phyloP scores from a whole-genome alignment of 805 yeast species.

The Lachancea fermentati region DNA sequence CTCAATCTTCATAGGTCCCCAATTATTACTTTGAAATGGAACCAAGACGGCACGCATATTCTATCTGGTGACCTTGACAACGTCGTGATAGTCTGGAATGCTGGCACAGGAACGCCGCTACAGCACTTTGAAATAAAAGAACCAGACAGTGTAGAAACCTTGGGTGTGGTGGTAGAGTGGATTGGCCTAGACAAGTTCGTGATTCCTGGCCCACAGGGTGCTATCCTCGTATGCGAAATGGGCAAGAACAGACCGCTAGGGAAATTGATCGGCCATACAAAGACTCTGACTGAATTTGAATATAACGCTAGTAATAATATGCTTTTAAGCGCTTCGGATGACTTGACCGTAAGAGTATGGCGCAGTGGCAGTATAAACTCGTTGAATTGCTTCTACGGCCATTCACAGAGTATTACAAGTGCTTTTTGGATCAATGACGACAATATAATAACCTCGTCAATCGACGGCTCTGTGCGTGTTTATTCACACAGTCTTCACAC shows the following conservation, averaged over 20 bases:
- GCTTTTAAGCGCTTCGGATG: constrained; percentile 75
- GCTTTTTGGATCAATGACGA: constrained; percentile 49
- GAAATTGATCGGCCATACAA: constrained; percentile 57
- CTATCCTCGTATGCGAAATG: constrained; percentile 51
- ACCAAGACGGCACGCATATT: constrained; percentile 45
- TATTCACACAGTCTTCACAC: constrained; percentile 48
- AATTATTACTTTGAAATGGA: constrained; percentile 57
- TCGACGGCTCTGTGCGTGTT: constrained; percentile 64
- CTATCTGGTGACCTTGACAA: constrained; percentile 56
- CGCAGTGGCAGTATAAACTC: constrained; percentile 54
- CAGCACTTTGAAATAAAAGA: constrained; percentile 39
- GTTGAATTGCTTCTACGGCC: constrained; percentile 45
- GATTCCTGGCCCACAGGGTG: constrained; percentile 53
- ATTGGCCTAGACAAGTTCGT: constrained; percentile 63
- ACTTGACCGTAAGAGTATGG: constrained; percentile 70
- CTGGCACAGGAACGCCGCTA: constrained; percentile 43
- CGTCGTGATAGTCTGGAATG: constrained; percentile 61
- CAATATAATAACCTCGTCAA: constrained; percentile 47
- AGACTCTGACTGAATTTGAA: constrained; percentile 48
- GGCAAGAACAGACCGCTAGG: constrained; percentile 45
- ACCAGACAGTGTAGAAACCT: constrained; percentile 14
- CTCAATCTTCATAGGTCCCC: constrained; percentile 50
- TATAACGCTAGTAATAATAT: constrained; percentile 49
- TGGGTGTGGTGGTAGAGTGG: constrained; percentile 67
- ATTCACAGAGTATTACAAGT: constrained; percentile 51